Evolutionary conservation across 495 filamentous ascomycete species (phyloP).

Genomic region (Daldinia childiae): DNA sequence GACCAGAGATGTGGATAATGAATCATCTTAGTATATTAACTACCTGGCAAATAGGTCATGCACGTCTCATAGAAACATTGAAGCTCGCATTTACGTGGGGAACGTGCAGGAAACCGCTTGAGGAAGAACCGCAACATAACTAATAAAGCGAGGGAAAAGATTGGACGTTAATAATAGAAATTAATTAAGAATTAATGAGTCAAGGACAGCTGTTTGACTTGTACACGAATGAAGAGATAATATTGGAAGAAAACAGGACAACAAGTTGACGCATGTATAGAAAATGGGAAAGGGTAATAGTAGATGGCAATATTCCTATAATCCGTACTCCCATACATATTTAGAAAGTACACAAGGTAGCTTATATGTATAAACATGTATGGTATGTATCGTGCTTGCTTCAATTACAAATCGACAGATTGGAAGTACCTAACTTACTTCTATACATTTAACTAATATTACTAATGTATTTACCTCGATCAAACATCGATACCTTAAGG

Average conservation of each 20-base stretch:
- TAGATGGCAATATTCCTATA: not conserved
- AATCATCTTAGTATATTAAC: not conserved
- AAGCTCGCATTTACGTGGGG: slow-evolving; percentile 18
- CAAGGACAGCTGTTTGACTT: slow-evolving; percentile 14
- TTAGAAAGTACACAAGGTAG: not conserved
- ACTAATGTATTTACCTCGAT: too few relatives aligned
- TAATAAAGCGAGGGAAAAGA: slow-evolving; percentile 12
- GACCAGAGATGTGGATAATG: not conserved
- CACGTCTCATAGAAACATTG: not conserved
- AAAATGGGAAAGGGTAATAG: slow-evolving; percentile 4
- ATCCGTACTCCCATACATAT: too few relatives aligned
- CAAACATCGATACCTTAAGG: too few relatives aligned
- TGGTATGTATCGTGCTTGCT: not conserved
- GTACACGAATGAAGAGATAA: not conserved
- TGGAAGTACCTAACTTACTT: not conserved
- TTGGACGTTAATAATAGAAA: slow-evolving; percentile 40
- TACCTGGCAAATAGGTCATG: not conserved
- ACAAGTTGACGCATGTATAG: not conserved
- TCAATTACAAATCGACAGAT: not conserved
- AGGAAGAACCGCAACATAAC: slow-evolving; percentile 5
- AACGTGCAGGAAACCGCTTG: slow-evolving; percentile 27
- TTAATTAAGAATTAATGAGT: slow-evolving; percentile 24
- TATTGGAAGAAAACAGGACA: slow-evolving; percentile 10
- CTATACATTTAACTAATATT: too few relatives aligned
- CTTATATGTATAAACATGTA: not conserved